phyloP scores from a whole-genome alignment of 768 basidiomycete species.

The Scleroderma citrinum region DNA sequence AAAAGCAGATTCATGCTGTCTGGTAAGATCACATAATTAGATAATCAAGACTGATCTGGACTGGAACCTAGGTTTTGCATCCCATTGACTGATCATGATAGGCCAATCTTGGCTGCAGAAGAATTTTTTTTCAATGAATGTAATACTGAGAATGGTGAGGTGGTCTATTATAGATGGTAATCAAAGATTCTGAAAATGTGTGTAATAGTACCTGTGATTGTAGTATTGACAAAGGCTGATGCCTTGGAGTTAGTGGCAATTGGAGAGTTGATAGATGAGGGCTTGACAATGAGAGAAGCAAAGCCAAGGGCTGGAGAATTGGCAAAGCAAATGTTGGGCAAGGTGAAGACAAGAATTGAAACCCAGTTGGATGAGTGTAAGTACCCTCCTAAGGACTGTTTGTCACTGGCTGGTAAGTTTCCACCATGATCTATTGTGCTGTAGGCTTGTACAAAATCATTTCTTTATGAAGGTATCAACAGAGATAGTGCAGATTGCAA shows the following conservation, averaged over 20 bases:
- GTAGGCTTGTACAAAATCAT: neutral
- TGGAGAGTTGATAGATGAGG: slow-evolving; percentile 6
- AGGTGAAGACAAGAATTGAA: neutral
- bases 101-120: slow-evolving; percentile 27
- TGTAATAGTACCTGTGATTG: slow-evolving; percentile 32
- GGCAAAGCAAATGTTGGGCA: slow-evolving; percentile 6
- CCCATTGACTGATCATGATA: slow-evolving; percentile 15
- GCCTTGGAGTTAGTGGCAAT: slow-evolving; percentile 19
- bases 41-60: neutral
- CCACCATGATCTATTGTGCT: neutral
- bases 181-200: neutral
- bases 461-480: neutral
- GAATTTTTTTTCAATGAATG: slow-evolving; percentile 25
- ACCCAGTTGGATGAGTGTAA: neutral
- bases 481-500: neutral
- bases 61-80: slow-evolving; percentile 37
- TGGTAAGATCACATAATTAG: slow-evolving; percentile 21
- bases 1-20: slow-evolving; percentile 33
- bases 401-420: neutral
- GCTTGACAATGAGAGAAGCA: slow-evolving; percentile 7
- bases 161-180: neutral
- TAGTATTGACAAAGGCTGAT: slow-evolving; percentile 36
- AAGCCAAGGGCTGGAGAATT: slow-evolving; percentile 7
- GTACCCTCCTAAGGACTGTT: neutral
- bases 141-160: slow-evolving; percentile 8